Evolutionary conservation across 495 filamentous ascomycete genomes (phyloP).

Genomic region (Annulohypoxylon nitens): DNA sequence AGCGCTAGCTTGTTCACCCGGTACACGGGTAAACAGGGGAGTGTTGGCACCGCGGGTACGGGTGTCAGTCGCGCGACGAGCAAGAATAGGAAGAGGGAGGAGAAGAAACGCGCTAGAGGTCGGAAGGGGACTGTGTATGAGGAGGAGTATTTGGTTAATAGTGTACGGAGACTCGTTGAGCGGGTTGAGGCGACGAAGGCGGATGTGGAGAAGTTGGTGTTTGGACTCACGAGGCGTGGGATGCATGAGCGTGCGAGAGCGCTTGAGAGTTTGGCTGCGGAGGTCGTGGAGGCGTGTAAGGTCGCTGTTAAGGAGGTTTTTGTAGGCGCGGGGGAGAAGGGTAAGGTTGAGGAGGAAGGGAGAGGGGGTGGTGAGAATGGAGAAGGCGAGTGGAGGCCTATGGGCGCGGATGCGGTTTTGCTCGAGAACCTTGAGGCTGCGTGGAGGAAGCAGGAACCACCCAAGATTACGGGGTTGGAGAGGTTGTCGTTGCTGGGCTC

Average conservation of each 20-base stretch:
- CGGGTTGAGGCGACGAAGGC: slow-evolving; percentile 76
- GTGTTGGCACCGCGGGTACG: slow-evolving; percentile 74
- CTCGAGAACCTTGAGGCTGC: slow-evolving; percentile 62
- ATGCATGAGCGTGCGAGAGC: slow-evolving; percentile 90
- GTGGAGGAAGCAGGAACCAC: slow-evolving; percentile 60
- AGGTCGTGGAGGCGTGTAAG: slow-evolving; percentile 77
- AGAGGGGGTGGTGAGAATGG: slow-evolving; percentile 49
- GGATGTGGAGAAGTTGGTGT: slow-evolving; percentile 79
- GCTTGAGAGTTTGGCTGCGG: slow-evolving; percentile 76
- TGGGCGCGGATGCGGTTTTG: slow-evolving; percentile 65
- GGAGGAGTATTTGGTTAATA: slow-evolving; percentile 94
- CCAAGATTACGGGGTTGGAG: slow-evolving; percentile 60
- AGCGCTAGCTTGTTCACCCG: slow-evolving; percentile 87
- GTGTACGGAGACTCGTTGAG: slow-evolving; percentile 84
- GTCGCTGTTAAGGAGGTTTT: slow-evolving; percentile 77
- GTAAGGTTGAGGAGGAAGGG: slow-evolving; percentile 37
- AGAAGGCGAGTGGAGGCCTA: slow-evolving; percentile 54
- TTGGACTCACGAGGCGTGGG: slow-evolving; percentile 77
- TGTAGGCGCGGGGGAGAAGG: slow-evolving; percentile 50
- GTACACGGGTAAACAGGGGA: slow-evolving; percentile 79
- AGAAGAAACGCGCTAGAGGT: slow-evolving; percentile 92
- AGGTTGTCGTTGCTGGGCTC: slow-evolving; percentile 69
- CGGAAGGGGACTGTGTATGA: slow-evolving; percentile 98
- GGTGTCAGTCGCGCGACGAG: slow-evolving; percentile 78
- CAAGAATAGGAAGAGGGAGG: slow-evolving; percentile 86